Conservation (phyloP, 164 flowering plant genomes). For the Dillenia turbinata region DNA sequence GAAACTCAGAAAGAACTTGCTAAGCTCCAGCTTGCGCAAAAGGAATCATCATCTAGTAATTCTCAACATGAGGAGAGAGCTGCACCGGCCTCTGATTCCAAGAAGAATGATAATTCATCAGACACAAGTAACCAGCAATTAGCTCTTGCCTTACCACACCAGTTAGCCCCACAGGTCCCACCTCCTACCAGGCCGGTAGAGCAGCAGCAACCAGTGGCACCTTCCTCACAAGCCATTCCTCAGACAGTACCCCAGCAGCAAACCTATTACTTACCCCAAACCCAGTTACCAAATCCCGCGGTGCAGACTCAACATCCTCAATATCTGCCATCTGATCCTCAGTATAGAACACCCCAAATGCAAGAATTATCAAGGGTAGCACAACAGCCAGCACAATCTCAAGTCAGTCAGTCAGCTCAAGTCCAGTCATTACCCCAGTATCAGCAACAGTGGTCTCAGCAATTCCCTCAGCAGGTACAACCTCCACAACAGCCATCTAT, state of each 20-base stretch:
- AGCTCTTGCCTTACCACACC: constrained; percentile 82
- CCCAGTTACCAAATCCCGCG: constrained; percentile 39
- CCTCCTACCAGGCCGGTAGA: constrained; percentile 28
- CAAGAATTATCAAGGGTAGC: constrained; percentile 41
- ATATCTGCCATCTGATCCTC: constrained; percentile 50
- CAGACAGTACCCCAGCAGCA: constrained; percentile 47
- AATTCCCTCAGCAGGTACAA: constrained; percentile 48
- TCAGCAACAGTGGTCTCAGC: constrained; percentile 73
- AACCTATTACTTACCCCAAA: constrained; percentile 51
- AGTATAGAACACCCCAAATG: constrained; percentile 45
- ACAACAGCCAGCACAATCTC: constrained; percentile 42
- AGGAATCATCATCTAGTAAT: constrained; percentile 44
- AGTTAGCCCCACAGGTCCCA: constrained; percentile 43
- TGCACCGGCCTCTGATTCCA: constrained; percentile 40
- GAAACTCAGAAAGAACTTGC: constrained; percentile 89
- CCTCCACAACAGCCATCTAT: constrained; percentile 41
- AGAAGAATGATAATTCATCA: constrained; percentile 38
- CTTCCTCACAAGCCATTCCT: constrained; percentile 39
- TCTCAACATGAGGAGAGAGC: constrained; percentile 46
- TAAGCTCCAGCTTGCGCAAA: constrained; percentile 78
- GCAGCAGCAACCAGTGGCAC: constrained; percentile 42
- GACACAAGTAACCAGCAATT: constrained; percentile 61
- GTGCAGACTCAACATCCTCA: constrained; percentile 38
- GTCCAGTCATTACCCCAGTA: constrained; percentile 45
- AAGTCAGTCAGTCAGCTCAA: constrained; percentile 41